A percentile compares a stretch with the other conserved stretches of the same genome.
Evolutionary conservation across 768 basidiomycete genomes (phyloP).

Genomic region (Megacollybia marginata): DNA sequence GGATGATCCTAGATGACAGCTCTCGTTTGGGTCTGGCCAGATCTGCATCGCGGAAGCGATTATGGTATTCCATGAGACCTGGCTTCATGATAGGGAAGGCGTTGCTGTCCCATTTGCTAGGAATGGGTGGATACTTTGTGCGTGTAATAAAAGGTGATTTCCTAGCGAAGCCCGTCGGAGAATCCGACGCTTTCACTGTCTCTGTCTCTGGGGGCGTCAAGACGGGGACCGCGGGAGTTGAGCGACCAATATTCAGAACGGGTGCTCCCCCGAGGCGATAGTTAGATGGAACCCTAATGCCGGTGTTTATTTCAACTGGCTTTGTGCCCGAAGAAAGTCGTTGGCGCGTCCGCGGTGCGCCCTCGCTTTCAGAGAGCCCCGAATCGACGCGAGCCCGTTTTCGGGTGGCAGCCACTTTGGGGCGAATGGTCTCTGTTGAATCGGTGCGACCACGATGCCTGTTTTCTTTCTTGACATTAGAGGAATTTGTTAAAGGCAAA

Average conservation of each 20-base stretch:
- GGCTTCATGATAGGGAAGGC: not conserved
- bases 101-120: not conserved
- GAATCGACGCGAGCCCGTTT: not conserved
- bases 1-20: not conserved
- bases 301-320: not conserved
- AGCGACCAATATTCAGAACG: not conserved
- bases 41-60: not conserved
- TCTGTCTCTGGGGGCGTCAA: not conserved
- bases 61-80: not conserved
- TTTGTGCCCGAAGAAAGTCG: not conserved
- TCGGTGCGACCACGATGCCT: not conserved
- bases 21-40: not conserved
- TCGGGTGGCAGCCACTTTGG: not conserved
- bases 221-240: not conserved
- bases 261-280: not conserved
- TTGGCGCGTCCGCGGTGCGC: not conserved
- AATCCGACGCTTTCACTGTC: not conserved
- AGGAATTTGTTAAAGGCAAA: not conserved
- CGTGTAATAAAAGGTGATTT: not conserved
- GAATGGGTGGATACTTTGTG: not conserved
- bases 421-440: not conserved
- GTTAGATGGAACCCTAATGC: not conserved
- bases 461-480: not conserved
- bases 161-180: not conserved
- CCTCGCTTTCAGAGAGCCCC: not conserved